Base-by-base conservation (phyloP, 2,329 filamentous ascomycete genomes). In the Pyrenochaeta sp. region DNA sequence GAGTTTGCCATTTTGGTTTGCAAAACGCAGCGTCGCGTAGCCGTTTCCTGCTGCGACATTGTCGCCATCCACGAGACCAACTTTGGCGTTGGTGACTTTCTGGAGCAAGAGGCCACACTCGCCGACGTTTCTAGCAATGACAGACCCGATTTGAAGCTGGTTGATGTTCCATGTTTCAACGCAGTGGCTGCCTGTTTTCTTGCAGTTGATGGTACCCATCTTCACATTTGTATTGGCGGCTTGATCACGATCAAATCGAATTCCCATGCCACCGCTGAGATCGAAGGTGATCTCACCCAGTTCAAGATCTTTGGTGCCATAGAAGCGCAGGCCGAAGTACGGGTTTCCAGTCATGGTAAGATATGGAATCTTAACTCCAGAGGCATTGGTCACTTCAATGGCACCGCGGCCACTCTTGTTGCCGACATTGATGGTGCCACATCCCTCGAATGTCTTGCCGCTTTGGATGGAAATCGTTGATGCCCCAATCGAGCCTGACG, bases 81-180 rank as follows among this genome's bases (percentile, higher is more conserved):
- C 78, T 3, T 66, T 57, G 0, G 78, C 80, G 45, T 83, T 81
- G 4, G 66, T 75, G 0, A 79, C 79, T 27, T 72, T 75, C 41
- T 84, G 81, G 20, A 84, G 63, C 11, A 84, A 71, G n/a, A 84
- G 53, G 0, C 80, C 81, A n/a, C 68, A 81, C 63, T 84, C 80
- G 28, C 79, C 80, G 2, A 81, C 76, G 45, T 83, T 68, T 7
- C 70, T 69, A 1, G 80, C 81, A 23, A 83, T 77, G 28, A 84
- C 81, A 13, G 71, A 65, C 52, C 74, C 73, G 54, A 84, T 78
- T 1, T 62, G 71, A 2, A 84, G 72, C 8, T 77, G 76, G 50
- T 82, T 75, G 28, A 83, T 83, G 61, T 83, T 83, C 78, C 80
- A 83, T 0, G 77, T 81, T 66, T 84, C 81, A 22, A 84, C 78